Evolutionary conservation across 2,329 filamentous ascomycete genomes (phyloP).

Genomic region (Sphaerostilbella broomeana): DNA sequence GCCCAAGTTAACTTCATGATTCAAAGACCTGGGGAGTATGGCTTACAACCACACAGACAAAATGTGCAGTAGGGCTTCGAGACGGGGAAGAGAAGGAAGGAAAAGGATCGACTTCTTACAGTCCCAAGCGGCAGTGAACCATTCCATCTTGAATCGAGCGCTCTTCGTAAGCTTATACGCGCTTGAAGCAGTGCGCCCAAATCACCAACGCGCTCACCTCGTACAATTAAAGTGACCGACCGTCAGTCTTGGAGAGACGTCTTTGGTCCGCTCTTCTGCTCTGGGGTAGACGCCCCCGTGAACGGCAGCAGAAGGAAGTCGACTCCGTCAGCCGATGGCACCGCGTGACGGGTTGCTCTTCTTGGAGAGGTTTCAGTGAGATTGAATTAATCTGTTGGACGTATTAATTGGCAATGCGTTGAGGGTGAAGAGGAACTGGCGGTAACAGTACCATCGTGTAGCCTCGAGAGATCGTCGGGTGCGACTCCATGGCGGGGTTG

Average conservation of each 20-base stretch:
- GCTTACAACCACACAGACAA: not conserved
- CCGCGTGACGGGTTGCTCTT: not conserved
- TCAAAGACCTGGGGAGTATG: not conserved
- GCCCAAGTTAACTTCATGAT: constrained; percentile 11
- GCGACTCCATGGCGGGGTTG: not conserved
- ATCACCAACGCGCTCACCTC: no score
- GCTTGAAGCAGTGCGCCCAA: no score
- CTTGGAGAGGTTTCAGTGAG: not conserved
- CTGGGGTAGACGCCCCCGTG: no score
- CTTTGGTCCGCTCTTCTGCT: no score
- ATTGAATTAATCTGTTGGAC: not conserved
- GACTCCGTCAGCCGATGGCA: not conserved
- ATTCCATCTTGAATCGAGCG: constrained; percentile 1
- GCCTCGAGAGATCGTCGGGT: not conserved
- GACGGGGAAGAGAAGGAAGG: not conserved
- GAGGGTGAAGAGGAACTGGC: no score
- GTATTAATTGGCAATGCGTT: not conserved
- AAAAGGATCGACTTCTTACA: constrained; percentile 9
- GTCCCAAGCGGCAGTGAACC: constrained; percentile 9
- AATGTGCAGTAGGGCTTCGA: no score
- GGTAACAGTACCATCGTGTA: not conserved
- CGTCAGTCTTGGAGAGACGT: no score
- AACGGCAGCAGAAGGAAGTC: no score
- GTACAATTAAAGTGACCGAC: no score
- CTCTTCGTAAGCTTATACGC: not conserved